These are phyloP conservation scores for Schizonepeta tenuifolia DNA, from an alignment of 257 asterid species.

Conservation along the genomic window DNA sequence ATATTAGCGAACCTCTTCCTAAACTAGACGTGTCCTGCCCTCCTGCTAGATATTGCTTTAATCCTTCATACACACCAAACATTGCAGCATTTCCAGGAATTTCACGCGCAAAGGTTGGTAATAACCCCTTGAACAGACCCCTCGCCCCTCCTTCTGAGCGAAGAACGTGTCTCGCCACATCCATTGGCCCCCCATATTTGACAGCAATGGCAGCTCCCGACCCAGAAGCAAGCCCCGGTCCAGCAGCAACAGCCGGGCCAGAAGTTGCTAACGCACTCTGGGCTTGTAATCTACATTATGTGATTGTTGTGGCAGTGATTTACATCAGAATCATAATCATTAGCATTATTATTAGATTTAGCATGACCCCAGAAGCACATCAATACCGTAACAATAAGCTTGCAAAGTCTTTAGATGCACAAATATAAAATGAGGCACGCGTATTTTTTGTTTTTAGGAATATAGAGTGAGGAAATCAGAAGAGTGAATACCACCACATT, in stretches of 20 bases:
- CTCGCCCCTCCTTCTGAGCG: conserved; percentile 63
- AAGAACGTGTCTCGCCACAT: conserved; percentile 83
- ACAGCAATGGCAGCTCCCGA: conserved; percentile 46
- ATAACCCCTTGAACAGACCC: conserved; percentile 82
- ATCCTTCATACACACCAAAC: conserved; percentile 84
- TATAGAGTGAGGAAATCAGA: too few relatives aligned
- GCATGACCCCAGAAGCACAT: too few relatives aligned
- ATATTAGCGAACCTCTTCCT: conserved; percentile 70
- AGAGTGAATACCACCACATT: too few relatives aligned
- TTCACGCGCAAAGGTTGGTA: conserved; percentile 80
- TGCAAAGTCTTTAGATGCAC: too few relatives aligned
- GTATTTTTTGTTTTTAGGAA: too few relatives aligned
- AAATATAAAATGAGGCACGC: too few relatives aligned
- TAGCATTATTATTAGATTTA: neutral
- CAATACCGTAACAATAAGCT: too few relatives aligned
- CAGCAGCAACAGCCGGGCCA: neutral
- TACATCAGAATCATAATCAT: neutral
- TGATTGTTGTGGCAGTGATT: neutral
- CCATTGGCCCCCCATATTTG: conserved; percentile 82
- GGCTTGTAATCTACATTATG: conserved; percentile 71
- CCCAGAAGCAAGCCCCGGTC: conserved; percentile 17
- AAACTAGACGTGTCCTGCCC: conserved; percentile 70
- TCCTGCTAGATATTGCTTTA: conserved; percentile 73
- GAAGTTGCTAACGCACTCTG: conserved; percentile 62
- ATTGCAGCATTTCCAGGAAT: conserved; percentile 85